Evolutionary conservation across 495 filamentous ascomycete species (phyloP), one percentile per base, ranked within the genome.

Genomic region (Talaromyces proteolyticus): DNA sequence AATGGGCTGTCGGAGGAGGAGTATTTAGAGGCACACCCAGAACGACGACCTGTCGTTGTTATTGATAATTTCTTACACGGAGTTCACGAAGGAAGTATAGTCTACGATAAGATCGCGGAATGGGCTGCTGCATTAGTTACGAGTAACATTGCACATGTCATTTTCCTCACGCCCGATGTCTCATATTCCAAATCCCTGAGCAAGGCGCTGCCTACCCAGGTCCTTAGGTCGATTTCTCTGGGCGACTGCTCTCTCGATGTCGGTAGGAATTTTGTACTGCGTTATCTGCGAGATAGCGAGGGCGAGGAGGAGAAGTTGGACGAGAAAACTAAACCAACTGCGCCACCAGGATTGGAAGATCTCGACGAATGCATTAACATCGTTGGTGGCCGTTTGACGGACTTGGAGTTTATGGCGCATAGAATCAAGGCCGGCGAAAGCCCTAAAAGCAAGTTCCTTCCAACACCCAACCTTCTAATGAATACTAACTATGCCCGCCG

Each of bases 61-160:
- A 87, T 98, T 49, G 91, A 98, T 62, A 96, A 96, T 58, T 98
- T 96, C 67, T 63, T 95, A 16, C 88, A 92, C 66, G 89, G 86
- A 61, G 80, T 76, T 56, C 72, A 86, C 22, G 85, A 89, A 19
- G 76, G 78, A 52, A 75, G 75, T 39, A 68, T 95, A 18, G 81
- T 97, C 7, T 91, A 95, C 57, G 89, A 95, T 57, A 94, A 90
- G 63, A 78, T 97, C 37, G 80, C 90, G 6, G 88, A 96, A 58
- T 97, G 91, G 88, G 90, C 92, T 2, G 89, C 94, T 3, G 75
- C 81, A 0, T 70, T 97, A n/a, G 89, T 90, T 0, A 84, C 87
- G 3, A 77, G 80, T n/a, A 96, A 96, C 54, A 79, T 95, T 39
- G 94, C 93, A 2, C 93, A 97, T 64, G 92, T 98, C 53, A 86